Percentiles rank a stretch among this genome's conserved stretches.
Evolutionary conservation across 306 rosid genomes (phyloP).

Genomic region (Begonia masoniana): DNA sequence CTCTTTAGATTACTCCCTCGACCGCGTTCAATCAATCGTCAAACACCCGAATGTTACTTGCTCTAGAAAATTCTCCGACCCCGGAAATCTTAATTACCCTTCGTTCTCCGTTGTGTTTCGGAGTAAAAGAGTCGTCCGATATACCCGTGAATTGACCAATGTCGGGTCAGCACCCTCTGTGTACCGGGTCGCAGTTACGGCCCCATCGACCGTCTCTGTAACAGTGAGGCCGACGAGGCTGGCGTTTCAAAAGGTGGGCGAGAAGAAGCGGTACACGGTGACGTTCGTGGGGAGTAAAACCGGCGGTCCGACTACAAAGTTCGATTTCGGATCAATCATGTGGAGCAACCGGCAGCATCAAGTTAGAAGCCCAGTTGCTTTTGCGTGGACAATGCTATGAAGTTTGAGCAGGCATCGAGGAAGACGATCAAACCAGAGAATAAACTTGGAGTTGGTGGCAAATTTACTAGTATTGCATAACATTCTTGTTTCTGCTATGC

Average conservation of each 20-base stretch:
- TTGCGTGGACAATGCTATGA: slow-evolving; percentile 36
- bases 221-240: slow-evolving; percentile 52
- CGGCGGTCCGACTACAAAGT: slow-evolving; percentile 10
- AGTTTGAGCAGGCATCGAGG: too few species aligned
- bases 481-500: too few species aligned
- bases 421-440: too few species aligned
- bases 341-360: slow-evolving; percentile 61
- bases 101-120: slow-evolving; percentile 65
- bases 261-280: slow-evolving; percentile 42
- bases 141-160: slow-evolving; percentile 56
- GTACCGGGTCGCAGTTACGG: slow-evolving; percentile 32
- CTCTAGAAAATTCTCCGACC: slow-evolving; percentile 36
- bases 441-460: too few species aligned
- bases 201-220: slow-evolving; percentile 34
- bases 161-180: slow-evolving; percentile 47
- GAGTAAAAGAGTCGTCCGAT: slow-evolving; percentile 53
- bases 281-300: slow-evolving; percentile 46
- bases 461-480: too few species aligned
- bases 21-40: slow-evolving; percentile 39
- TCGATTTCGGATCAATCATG: slow-evolving; percentile 55
- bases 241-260: slow-evolving; percentile 47
- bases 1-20: slow-evolving; percentile 45
- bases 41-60: slow-evolving; percentile 43
- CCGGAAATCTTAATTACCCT: slow-evolving; percentile 82
- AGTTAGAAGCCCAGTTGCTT: slow-evolving; percentile 66